Percentiles rank a stretch among this genome's conserved stretches.
Conservation (phyloP, 108 stramenopile species). For the Cyclostephanos invisitatus region DNA sequence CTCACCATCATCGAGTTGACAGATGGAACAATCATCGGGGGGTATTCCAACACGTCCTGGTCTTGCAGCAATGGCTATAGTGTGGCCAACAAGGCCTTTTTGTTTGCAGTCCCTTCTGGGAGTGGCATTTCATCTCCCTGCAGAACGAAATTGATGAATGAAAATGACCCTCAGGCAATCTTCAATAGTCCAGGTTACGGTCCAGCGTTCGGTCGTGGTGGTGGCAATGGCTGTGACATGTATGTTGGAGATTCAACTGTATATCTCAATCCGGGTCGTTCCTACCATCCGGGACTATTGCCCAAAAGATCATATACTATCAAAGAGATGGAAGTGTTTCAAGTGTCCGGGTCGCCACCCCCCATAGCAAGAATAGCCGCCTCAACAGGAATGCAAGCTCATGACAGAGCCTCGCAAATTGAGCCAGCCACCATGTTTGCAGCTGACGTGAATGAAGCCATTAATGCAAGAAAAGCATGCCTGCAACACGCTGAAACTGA, state of each 20-base stretch:
- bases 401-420: neutral
- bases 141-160: constrained; percentile 16
- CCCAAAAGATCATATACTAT: too few relatives aligned
- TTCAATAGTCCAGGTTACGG: neutral
- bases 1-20: too few relatives aligned
- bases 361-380: too few relatives aligned
- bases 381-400: too few relatives aligned
- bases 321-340: too few relatives aligned
- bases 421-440: constrained; percentile 13
- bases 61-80: neutral
- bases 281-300: too few relatives aligned
- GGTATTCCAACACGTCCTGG: constrained; percentile 15
- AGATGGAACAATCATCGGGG: too few relatives aligned
- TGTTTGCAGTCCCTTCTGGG: constrained; percentile 21
- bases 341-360: too few relatives aligned
- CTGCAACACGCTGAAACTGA: constrained; percentile 15
- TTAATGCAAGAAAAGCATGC: constrained; percentile 17
- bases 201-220: constrained; percentile 19
- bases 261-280: neutral
- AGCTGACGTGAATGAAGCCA: constrained; percentile 24
- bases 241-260: constrained; percentile 16
- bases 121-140: constrained; percentile 13
- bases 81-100: constrained; percentile 27
- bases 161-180: constrained; percentile 12
- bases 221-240: constrained; percentile 11